phyloP scores from a whole-genome alignment of 1,284 basidiomycete species.

The Trichosporon sp. region DNA sequence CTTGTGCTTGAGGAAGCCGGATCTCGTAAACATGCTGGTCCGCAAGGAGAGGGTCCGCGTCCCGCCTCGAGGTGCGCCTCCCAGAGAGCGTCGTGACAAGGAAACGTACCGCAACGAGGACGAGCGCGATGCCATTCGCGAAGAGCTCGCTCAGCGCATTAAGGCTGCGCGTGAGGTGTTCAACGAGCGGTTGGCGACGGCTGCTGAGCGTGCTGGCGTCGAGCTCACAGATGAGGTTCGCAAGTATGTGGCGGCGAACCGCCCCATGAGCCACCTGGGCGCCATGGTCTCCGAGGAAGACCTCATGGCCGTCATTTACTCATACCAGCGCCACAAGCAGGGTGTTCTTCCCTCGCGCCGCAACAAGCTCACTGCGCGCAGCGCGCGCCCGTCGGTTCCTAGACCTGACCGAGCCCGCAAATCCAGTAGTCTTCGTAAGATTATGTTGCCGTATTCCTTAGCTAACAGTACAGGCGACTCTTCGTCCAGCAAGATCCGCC shows the following conservation, averaged over 20 bases:
- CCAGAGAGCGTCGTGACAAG: background rate
- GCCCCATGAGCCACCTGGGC: conserved; percentile 30
- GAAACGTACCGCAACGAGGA: conserved; percentile 13
- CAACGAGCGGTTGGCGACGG: conserved; percentile 38
- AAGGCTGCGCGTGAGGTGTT: conserved; percentile 36
- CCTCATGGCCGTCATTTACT: conserved; percentile 30
- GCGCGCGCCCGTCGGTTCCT: background rate
- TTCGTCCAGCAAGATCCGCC: conserved; percentile 21
- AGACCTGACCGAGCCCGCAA: conserved; percentile 9
- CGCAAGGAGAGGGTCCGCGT: conserved; percentile 4
- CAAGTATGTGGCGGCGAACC: conserved; percentile 35
- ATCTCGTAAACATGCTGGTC: background rate
- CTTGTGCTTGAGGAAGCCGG: background rate
- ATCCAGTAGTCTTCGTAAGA: background rate
- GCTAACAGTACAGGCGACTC: conserved; percentile 8
- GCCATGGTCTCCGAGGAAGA: conserved; percentile 29
- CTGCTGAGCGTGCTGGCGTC: conserved; percentile 32
- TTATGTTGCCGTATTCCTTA: background rate
- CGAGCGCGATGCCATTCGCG: conserved; percentile 27
- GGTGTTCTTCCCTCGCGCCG: conserved; percentile 13
- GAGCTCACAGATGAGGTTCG: conserved; percentile 35
- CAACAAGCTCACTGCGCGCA: conserved; percentile 4
- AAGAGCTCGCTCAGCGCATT: conserved; percentile 40
- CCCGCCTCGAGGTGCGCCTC: background rate
- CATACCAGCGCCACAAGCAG: conserved; percentile 24